Conservation (phyloP, 2,329 filamentous ascomycete species). For the Colletotrichum sp. region DNA sequence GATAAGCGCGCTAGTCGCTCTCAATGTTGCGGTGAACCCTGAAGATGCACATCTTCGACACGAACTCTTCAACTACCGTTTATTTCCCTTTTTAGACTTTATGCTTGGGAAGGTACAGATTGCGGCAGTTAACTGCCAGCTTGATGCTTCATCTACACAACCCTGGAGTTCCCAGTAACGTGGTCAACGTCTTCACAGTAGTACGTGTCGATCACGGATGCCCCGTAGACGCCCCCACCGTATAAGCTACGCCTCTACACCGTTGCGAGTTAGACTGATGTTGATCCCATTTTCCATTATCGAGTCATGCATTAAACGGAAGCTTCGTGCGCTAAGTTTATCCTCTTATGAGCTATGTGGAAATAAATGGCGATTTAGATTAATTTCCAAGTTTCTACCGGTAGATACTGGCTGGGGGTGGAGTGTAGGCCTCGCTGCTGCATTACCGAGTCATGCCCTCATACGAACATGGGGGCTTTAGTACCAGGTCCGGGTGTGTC, state of each 20-base stretch:
- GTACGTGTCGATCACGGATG: not conserved
- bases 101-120: not conserved
- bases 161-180: not conserved
- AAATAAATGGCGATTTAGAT: not conserved
- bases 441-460: not conserved
- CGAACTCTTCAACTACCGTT: not conserved
- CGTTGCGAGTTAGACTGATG: not conserved
- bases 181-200: not conserved
- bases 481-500: not conserved
- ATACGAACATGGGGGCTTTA: not conserved
- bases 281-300: not conserved
- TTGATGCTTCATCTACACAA: not conserved
- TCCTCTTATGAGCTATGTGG: not conserved
- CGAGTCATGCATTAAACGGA: not conserved
- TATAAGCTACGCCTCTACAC: not conserved
- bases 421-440: not conserved
- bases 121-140: not conserved
- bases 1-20: not conserved
- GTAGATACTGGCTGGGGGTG: not conserved
- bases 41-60: not conserved
- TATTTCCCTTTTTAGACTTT: not conserved
- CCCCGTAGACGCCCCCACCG: not conserved
- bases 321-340: not conserved
- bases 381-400: not conserved
- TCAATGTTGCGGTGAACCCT: not conserved